Evolutionary conservation across 257 asterid genomes (phyloP), one percentile per base, ranked within the genome.

Genomic region (Orobanche coerulescens): DNA sequence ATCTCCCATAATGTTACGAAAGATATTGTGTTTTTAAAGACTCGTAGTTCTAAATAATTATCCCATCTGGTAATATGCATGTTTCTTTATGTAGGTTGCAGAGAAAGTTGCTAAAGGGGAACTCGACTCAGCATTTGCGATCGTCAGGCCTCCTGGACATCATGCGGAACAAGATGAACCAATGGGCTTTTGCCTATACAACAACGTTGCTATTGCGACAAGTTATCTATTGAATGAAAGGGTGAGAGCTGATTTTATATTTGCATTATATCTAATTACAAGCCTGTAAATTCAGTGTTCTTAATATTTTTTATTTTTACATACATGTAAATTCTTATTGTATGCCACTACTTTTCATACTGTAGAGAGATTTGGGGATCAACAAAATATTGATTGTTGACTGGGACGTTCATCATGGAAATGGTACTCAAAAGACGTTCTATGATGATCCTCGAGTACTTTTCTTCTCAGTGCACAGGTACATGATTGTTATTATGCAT

Each of bases 331-430:
- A 46, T 54, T 62, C 67, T 74, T 55, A 55, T 0, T 70, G 13
- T 42, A 18, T 16, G 22, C 9, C 19, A 36, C 42, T 54, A 58
- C 30, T 52, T 59, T 52, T 51, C 50, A 4, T 68, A 30, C 31
- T 70, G 80, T 75, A 89, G 95, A 75, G 65, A 7, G 95, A 88
- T 11, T 76, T 92, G 79, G 95, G 95, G 58, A 78, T 93, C 69
- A 81, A 67, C 23, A 93, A 84, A 75, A 76, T 93, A 66, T 73
- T 93, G 61, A 86, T 93, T 66, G 96, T 93, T 72, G 98, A 93
- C 61, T 93, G 98, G 98, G 98, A 93, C 77, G 98, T 89, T 10
- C 98, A 93, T 68, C 98, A 93, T 75, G 98, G 97, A 71, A 92
- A 93, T 77, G 98, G 95, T 59, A 93, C 98, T 75, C 98, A 93